A percentile compares a stretch with the other conserved stretches of the same genome.
phyloP scores from a whole-genome alignment of 495 filamentous ascomycete species.

The Neurospora sp. region DNA sequence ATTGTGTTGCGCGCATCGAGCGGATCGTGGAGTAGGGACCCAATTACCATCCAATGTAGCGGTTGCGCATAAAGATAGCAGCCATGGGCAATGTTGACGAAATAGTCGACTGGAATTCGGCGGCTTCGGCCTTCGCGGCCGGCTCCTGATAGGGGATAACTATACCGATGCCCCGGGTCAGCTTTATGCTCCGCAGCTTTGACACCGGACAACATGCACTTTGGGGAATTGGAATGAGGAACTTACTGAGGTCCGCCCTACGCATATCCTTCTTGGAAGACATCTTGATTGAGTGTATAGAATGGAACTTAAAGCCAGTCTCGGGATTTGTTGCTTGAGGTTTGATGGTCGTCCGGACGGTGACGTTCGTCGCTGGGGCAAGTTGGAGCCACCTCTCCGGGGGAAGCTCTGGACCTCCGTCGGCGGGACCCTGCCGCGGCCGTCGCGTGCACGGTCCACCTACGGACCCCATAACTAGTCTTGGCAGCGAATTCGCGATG shows the following conservation, averaged over 20 bases:
- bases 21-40: not conserved
- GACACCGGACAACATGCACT: constrained; percentile 67
- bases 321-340: not conserved
- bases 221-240: constrained; percentile 40
- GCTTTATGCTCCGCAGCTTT: constrained; percentile 17
- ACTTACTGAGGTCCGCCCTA: constrained; percentile 68
- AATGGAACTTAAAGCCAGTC: not conserved
- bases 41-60: constrained; percentile 76
- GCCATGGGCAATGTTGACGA: constrained; percentile 86
- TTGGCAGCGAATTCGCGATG: not conserved
- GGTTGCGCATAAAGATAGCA: constrained; percentile 85
- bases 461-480: not conserved
- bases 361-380: not conserved
- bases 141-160: constrained; percentile 44
- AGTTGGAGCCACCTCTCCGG: not conserved
- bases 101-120: constrained; percentile 54
- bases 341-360: not conserved
- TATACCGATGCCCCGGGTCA: constrained; percentile 22
- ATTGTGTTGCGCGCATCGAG: not conserved
- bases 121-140: constrained; percentile 30
- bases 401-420: not conserved
- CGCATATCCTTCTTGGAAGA: constrained; percentile 77
- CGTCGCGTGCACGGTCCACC: not conserved
- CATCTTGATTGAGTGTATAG: constrained; percentile 34
- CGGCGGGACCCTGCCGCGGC: not conserved